Evolutionary conservation across 2,329 filamentous ascomycete genomes (phyloP), one percentile per base, ranked within the genome.

Genomic region (Cytospora piceae): DNA sequence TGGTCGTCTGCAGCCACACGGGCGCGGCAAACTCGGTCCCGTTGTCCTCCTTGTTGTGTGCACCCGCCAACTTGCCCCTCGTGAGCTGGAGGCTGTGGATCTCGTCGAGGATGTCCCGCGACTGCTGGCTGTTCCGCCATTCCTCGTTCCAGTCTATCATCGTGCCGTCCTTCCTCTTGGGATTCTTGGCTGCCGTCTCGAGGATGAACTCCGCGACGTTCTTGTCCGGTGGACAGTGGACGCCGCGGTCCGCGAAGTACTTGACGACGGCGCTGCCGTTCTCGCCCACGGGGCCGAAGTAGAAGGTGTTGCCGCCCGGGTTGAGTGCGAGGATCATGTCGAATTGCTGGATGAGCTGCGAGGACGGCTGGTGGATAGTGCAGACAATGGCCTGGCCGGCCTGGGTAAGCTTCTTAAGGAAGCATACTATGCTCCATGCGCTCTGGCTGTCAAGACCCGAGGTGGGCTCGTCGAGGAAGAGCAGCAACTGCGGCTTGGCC

Each of bases 381-480:
- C 77, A 78, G 4, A 82, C 70, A 17, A 82, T 73, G 27, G 79
- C 78, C 68, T 82, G 79, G 1, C 79, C 79, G 0, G 74, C 76
- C 37, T 76, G 75, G 2, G 84, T 80, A 2, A 88, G 78, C 69
- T 91, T 92, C 69, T 90, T 85, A 62, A 93, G 82, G 29, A 92
- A 81, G 72, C 87, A 84, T 32, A 88, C 84, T 72, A 92, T 92
- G 65, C 88, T 88, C 85, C 88, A 91, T 2, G 90, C 90, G 1
- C 89, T 91, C 73, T 92, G 89, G 72, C 84, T 87, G 74, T 93
- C 90, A 20, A 92, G 81, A 75, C 90, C 90, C 37, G 88, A 91
- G 9, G 90, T 92, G 5, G 90, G 90, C 73, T 93, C 90, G 72
- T 93, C 90, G 31, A 92, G 81, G 81, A 93, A 93, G 31, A 92